Base-by-base conservation (phyloP, 1,139 yeast genomes). In the Suzukiozyma palmioleophila region DNA sequence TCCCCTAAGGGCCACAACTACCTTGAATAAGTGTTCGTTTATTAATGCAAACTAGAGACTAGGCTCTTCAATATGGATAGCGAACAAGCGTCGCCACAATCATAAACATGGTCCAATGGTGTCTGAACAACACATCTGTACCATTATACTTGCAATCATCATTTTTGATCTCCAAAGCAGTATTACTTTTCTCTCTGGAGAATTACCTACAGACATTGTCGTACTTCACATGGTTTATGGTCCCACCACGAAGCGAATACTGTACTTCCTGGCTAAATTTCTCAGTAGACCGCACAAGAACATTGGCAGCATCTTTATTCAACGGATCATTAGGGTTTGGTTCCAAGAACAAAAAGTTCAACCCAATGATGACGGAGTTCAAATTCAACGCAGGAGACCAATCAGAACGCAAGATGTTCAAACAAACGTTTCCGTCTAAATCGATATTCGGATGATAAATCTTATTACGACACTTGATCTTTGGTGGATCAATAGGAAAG, bases 361-460 rank as follows among this genome's bases (percentile, higher is more conserved):
- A 70, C 0, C 98, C 98, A 38, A 90, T 83, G 48, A 90, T 71
- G 16, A 92, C 81, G 5, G 92, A 74, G 57, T 84, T 88, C 54
- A 92, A 67, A 47, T 84, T 86, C 50, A 92, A 71, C 2, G 89
- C 96, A 0, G 98, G 97, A 26, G 92, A 81, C 98, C 98, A 92
- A 59, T 90, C 97, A 59, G 89, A 96, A 48, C 97, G 69, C 44
- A 92, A 68, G 33, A 92, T 89, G 57, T 92, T 90, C 44, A 92
- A 72, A 56, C 98, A 92, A 21, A 92, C 86, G 54, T 89, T 90
- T 1, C 98, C 98, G 36, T 85, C 84, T 21, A 79, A 59, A 58
- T 90, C 97, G 47, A 90, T 90, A 55, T 92, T 92, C 13, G 98
- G 98, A 57, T 92, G 98, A 61, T 86, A 92, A 11, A 92, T 86